These are phyloP conservation scores for Niebla homalea DNA, from an alignment of 495 filamentous ascomycete species.

Conservation along the genomic window DNA sequence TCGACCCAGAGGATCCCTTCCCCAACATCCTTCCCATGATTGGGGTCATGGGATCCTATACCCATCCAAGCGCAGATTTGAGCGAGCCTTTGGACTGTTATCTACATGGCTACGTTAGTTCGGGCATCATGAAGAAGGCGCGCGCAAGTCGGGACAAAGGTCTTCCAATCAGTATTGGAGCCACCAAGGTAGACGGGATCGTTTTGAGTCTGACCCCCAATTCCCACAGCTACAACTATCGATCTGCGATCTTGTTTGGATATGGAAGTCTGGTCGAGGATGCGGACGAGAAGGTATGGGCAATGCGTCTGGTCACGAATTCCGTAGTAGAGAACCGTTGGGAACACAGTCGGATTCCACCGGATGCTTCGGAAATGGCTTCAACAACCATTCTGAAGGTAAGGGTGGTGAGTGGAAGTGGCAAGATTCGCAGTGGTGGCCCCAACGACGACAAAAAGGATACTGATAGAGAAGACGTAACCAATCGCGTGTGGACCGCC, in stretches of 20 bases:
- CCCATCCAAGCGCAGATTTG: slow-evolving; percentile 44
- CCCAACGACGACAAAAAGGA: slow-evolving; percentile 64
- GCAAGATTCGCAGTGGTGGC: slow-evolving; percentile 59
- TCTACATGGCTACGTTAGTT: slow-evolving; percentile 76
- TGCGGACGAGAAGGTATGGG: slow-evolving; percentile 62
- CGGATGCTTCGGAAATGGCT: slow-evolving; percentile 61
- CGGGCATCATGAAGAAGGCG: slow-evolving; percentile 60
- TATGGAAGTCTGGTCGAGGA: slow-evolving; percentile 55
- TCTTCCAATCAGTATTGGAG: slow-evolving; percentile 50
- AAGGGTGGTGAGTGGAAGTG: slow-evolving; percentile 55
- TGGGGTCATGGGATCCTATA: slow-evolving; percentile 65
- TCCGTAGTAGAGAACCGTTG: slow-evolving; percentile 56
- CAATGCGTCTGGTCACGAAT: slow-evolving; percentile 73
- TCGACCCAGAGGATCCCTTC: slow-evolving; percentile 47
- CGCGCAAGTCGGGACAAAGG: slow-evolving; percentile 32
- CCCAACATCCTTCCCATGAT: slow-evolving; percentile 80
- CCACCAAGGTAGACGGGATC: slow-evolving; percentile 59
- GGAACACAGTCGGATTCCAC: slow-evolving; percentile 55
- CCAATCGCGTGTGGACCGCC: slow-evolving; percentile 59
- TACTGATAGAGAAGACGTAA: slow-evolving; percentile 44
- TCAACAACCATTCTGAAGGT: slow-evolving; percentile 65
- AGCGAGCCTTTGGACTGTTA: slow-evolving; percentile 60
- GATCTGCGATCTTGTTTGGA: slow-evolving; percentile 68
- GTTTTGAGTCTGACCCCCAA: slow-evolving; percentile 67
- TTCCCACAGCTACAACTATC: slow-evolving; percentile 80